These are phyloP conservation scores for Pseudofabraea citricarpa DNA, from an alignment of 2,329 filamentous ascomycete genomes.

Conservation along the genomic window DNA sequence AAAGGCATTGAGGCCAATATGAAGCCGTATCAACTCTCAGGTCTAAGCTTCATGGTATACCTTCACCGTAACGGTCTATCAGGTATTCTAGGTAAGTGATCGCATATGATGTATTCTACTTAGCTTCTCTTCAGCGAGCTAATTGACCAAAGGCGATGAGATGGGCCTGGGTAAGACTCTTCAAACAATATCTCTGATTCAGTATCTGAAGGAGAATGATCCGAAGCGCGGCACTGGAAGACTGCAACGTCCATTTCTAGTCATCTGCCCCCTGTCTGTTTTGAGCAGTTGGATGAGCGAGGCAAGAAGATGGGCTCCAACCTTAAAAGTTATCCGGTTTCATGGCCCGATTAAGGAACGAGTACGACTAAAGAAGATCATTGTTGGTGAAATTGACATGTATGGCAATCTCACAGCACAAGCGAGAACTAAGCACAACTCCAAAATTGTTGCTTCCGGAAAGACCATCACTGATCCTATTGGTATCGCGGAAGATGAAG, in stretches of 20 bases:
- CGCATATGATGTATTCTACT: not conserved
- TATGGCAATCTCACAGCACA: conserved; percentile 33
- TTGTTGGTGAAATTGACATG: conserved; percentile 38
- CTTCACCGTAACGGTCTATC: conserved; percentile 39
- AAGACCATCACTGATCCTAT: conserved; percentile 16
- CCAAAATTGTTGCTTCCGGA: too few species aligned
- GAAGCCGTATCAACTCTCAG: conserved; percentile 46
- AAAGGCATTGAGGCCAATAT: conserved; percentile 39
- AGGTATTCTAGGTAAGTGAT: conserved; percentile 34
- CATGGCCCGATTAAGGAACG: conserved; percentile 40
- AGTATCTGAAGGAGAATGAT: conserved; percentile 38
- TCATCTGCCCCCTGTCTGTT: conserved; percentile 47
- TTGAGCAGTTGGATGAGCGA: conserved; percentile 44
- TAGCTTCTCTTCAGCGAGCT: not conserved
- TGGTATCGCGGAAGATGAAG: conserved; percentile 22
- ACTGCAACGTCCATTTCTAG: conserved; percentile 35
- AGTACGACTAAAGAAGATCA: conserved; percentile 40
- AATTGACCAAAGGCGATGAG: conserved; percentile 29
- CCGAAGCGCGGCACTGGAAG: conserved; percentile 29
- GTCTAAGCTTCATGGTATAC: conserved; percentile 43
- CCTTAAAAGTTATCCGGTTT: conserved; percentile 40
- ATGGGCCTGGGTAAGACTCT: conserved; percentile 47
- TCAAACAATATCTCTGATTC: conserved; percentile 44
- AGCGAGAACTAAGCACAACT: conserved; percentile 20
- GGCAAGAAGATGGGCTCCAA: conserved; percentile 41